Conservation (phyloP, 768 basidiomycete genomes). For the Lactarius evosmus region DNA sequence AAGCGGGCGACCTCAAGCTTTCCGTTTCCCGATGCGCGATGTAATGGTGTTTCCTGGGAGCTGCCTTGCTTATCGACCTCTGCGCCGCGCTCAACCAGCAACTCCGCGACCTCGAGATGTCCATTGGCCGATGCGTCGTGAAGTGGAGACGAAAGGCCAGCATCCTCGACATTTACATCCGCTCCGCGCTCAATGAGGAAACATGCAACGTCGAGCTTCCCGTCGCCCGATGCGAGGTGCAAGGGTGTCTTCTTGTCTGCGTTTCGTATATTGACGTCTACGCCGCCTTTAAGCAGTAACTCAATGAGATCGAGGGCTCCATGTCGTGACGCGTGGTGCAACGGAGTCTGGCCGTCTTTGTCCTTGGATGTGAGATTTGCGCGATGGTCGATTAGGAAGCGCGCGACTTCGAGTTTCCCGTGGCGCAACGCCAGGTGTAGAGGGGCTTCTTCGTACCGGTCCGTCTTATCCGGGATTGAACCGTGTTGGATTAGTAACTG, state of each 20-base stretch:
- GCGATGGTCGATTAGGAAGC: background rate
- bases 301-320: background rate
- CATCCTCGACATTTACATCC: background rate
- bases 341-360: background rate
- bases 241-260: background rate
- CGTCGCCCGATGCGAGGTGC: background rate
- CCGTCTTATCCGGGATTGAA: background rate
- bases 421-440: background rate
- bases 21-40: background rate
- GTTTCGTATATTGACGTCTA: background rate
- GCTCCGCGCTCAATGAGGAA: background rate
- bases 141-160: background rate
- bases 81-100: background rate
- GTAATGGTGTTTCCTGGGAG: background rate
- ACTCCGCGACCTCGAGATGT: background rate
- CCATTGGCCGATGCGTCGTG: background rate
- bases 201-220: background rate
- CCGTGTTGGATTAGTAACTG: background rate
- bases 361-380: background rate
- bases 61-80: background rate
- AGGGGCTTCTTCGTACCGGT: background rate
- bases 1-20: background rate
- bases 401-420: background rate
- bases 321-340: background rate
- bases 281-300: background rate